These are phyloP conservation scores for Cyberlindnera nakhonratchasimensis DNA, from an alignment of 805 yeast species.

Conservation along the genomic window DNA sequence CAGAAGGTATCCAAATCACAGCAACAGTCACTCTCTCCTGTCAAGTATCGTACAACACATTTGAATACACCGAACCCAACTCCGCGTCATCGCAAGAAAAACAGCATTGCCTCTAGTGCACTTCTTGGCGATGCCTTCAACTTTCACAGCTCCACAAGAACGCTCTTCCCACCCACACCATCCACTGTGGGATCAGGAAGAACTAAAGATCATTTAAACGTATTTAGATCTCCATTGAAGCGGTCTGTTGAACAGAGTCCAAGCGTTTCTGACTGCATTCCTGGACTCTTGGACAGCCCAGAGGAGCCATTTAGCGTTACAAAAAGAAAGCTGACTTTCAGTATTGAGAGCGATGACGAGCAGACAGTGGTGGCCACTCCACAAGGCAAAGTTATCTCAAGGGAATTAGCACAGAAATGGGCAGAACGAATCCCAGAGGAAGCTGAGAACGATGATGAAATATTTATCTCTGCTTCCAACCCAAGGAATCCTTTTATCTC, in stretches of 20 bases:
- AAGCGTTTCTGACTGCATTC: not conserved
- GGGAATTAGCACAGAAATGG: slow-evolving; percentile 33
- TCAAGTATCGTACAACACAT: slow-evolving; percentile 6
- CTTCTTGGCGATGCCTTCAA: slow-evolving; percentile 9
- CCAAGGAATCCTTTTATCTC: slow-evolving; percentile 25
- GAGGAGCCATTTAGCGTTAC: slow-evolving; percentile 6
- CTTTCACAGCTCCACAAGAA: slow-evolving; percentile 16
- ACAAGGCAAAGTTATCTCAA: slow-evolving; percentile 31
- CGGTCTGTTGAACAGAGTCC: slow-evolving; percentile 6
- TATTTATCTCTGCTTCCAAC: slow-evolving; percentile 14
- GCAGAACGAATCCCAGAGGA: slow-evolving; percentile 23
- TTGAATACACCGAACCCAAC: slow-evolving; percentile 25
- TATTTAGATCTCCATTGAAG: slow-evolving; percentile 13
- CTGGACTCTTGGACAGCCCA: slow-evolving; percentile 4
- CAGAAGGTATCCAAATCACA: slow-evolving; percentile 10
- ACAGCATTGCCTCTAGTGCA: slow-evolving; percentile 14
- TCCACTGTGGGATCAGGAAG: slow-evolving; percentile 30
- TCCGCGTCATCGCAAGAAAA: slow-evolving; percentile 24
- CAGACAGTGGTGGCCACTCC: slow-evolving; percentile 31
- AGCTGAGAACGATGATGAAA: slow-evolving; percentile 22
- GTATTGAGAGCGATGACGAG: slow-evolving; percentile 17
- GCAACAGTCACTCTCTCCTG: slow-evolving; percentile 11
- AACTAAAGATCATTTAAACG: slow-evolving; percentile 11
- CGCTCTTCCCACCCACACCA: slow-evolving; percentile 30
- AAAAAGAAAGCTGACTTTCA: slow-evolving; percentile 16